phyloP scores from a whole-genome alignment of 352 stramenopile genomes.

The Phytophthora pisi region DNA sequence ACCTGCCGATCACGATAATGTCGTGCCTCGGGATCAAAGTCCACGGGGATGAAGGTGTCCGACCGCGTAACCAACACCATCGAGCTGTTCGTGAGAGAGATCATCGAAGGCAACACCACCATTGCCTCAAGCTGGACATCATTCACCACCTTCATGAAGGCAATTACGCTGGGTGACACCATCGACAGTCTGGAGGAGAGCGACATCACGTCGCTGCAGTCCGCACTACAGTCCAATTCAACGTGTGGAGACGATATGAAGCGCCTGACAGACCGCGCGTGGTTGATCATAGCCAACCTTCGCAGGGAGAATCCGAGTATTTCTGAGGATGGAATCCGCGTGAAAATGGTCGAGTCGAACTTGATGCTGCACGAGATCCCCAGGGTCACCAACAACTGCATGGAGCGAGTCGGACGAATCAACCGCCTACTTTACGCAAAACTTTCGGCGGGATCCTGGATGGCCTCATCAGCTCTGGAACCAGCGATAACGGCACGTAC shows the following conservation, averaged over 20 bases:
- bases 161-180: slow-evolving; percentile 22
- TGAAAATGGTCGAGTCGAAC: slow-evolving; percentile 43
- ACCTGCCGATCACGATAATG: slow-evolving; percentile 47
- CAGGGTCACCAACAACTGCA: slow-evolving; percentile 40
- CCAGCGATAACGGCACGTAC: slow-evolving; percentile 32
- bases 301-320: slow-evolving; percentile 33
- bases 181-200: slow-evolving; percentile 22
- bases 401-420: slow-evolving; percentile 23
- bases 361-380: slow-evolving; percentile 56
- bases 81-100: slow-evolving; percentile 31
- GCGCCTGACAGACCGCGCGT: slow-evolving; percentile 42
- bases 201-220: slow-evolving; percentile 35
- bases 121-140: slow-evolving; percentile 14
- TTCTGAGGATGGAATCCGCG: slow-evolving; percentile 42
- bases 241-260: slow-evolving; percentile 49
- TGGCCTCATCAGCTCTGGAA: slow-evolving; percentile 43
- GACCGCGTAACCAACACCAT: slow-evolving; percentile 35
- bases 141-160: slow-evolving; percentile 24
- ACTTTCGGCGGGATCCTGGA: slow-evolving; percentile 52
- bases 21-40: slow-evolving; percentile 48
- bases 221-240: slow-evolving; percentile 33
- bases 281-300: slow-evolving; percentile 38
- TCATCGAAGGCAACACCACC: slow-evolving; percentile 26
- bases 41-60: slow-evolving; percentile 18
- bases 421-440: slow-evolving; percentile 44